Base-by-base conservation (phyloP, 192 early-diverging fungal genomes). In the Coemansia sp. region DNA sequence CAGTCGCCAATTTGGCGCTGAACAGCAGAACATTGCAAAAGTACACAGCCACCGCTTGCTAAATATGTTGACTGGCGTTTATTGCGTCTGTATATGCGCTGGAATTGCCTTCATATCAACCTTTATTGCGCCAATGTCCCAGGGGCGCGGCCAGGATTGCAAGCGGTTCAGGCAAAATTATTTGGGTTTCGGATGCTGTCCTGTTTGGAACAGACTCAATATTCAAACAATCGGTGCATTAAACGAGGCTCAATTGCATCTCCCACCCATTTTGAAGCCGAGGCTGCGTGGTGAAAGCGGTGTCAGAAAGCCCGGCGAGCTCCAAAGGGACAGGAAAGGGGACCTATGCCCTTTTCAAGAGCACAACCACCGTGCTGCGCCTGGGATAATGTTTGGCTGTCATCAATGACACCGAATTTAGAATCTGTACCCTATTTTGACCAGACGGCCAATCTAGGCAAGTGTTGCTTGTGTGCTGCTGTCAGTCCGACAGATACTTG, bases 241-340 rank as follows among this genome's bases (percentile, higher is more conserved):
- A 23, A 51, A 32, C 45, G 63, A 57, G 70, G 64, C 70, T 66
- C 70, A 72, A 58, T 58, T 56, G 70, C 70, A 72, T 72, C 48
- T 52, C n/a, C 49, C 48, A 11, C 50, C 21, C 29, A 25, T 52
- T 38, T 62, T 62, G 60, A 32, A 52, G n/a, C 60, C 29, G 49
- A 37, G 60, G 60, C 60, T 49, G 60, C 22, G 8, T 10, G 27
- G 7, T 39, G 17, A 1, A 19, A 52, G 60, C 0, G 19, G 15
- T 41, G 60, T 38, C 21, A 24, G 29, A 2, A 21, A 15, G 19
- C 27, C 29, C 32, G 43, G 32, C 47, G 21, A 19, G 35, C 35
- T 58, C 56, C 32, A 41, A 35, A 58, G 17, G 56, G 56, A 21
- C 35, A 39, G 56, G 19, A n/a, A 24, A 58, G 23, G 60, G 27